Evolutionary conservation across 305 asterid genomes (phyloP).

Genomic region (Fraxinus platypoda): DNA sequence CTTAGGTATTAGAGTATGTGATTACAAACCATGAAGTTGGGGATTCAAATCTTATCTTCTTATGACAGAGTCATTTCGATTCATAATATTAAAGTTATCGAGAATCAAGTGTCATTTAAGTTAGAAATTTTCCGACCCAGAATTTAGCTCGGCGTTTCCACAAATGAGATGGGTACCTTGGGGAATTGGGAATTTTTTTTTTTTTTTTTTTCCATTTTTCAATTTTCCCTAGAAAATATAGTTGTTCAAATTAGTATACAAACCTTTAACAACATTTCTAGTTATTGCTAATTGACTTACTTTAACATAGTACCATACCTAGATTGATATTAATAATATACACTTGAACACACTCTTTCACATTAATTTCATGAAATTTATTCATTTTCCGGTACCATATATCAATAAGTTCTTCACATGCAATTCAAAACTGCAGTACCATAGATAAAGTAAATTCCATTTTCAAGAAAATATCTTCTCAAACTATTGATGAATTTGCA

Average conservation of each 20-base stretch:
- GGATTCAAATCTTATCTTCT: too few relatives aligned
- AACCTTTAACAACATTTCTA: neutral
- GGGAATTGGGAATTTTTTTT: too few relatives aligned
- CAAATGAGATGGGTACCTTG: too few relatives aligned
- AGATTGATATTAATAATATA: neutral
- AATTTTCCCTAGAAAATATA: neutral
- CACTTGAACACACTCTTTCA: neutral
- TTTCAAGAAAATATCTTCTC: neutral
- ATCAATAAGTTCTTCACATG: neutral
- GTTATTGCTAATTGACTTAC: neutral
- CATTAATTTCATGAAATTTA: neutral
- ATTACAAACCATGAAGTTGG: too few relatives aligned
- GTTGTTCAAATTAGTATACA: neutral
- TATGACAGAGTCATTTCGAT: too few relatives aligned
- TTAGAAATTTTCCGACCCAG: too few relatives aligned
- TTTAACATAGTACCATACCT: neutral
- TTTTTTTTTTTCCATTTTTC: too few relatives aligned
- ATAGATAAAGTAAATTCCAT: neutral
- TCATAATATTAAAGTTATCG: too few relatives aligned
- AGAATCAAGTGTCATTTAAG: too few relatives aligned
- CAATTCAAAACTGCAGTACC: neutral
- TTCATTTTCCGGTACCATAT: neutral
- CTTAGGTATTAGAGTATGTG: too few relatives aligned
- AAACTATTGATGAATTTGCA: neutral
- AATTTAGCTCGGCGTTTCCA: too few relatives aligned